Evolutionary conservation across 495 filamentous ascomycete genomes (phyloP), one percentile per base, ranked within the genome.

Genomic region (Penicillium lividum): DNA sequence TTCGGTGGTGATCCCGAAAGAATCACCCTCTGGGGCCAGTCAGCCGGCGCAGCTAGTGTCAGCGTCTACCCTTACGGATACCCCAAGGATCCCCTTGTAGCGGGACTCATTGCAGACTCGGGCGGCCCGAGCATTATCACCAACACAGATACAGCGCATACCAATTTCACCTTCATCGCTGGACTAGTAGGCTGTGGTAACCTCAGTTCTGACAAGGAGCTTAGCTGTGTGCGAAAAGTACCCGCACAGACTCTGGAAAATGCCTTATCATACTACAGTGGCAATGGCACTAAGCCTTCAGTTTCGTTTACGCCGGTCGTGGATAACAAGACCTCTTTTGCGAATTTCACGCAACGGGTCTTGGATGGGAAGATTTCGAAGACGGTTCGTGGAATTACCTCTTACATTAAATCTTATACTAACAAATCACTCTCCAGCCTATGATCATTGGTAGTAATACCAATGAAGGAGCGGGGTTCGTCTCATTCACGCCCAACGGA

Each of bases 401-500:
- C 22, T 22, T 22, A 2, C 33, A 34, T 9, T 34, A 10, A 33
- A 2, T 34, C 0, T 10, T 10, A 34, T 8, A 34, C 8, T 34
- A 34, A 34, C 33, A 1, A 8, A 3, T 34, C 33, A 0, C 8
- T 34, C 33, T 34, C 6, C 8, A 33, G 34, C 11, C 34, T 38
- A 10, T 38, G 8, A 10, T 38, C 3, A 60, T 57, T 13, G 54
- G 62, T 3, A 54, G 51, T 51, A 64, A 64, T 15, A 25, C 58
- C n/a, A 64, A 64, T 25, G 58, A 64, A 58, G 54, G 54, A 22
- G 62, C 62, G 18, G 58, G 53, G 16, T 64, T 60, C 34, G 58
- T 57, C 13, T 58, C 62, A 4, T 64, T 64, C 28, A 64, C 53
- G 8, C 57, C 61, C 28, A 29, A 46, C 5, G 61, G 61, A 18